These are phyloP conservation scores for Mucor racemosus DNA, from an alignment of 371 early-diverging fungal genomes.

Conservation along the genomic window DNA sequence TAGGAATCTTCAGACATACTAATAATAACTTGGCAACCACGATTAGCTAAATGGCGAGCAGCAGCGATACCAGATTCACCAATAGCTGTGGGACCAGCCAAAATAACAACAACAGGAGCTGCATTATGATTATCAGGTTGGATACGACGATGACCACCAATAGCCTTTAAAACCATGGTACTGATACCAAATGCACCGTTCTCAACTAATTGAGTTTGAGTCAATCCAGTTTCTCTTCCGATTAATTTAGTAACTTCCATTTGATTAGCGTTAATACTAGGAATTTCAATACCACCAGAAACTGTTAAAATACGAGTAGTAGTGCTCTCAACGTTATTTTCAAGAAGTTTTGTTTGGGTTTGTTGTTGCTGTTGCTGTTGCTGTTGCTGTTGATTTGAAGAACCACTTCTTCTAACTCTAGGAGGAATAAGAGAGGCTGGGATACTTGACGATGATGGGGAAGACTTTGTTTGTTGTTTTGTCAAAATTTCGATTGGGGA, in stretches of 20 bases:
- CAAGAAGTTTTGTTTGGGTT: not conserved
- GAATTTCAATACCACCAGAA: constrained; percentile 54
- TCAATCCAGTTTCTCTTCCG: constrained; percentile 65
- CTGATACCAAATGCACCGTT: constrained; percentile 81
- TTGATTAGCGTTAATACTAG: constrained; percentile 60
- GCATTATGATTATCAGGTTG: constrained; percentile 77
- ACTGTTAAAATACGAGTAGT: constrained; percentile 49
- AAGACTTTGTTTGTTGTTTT: not conserved
- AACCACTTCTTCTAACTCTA: constrained; percentile 25
- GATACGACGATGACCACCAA: constrained; percentile 75
- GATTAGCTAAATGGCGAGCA: constrained; percentile 81
- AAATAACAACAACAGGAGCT: constrained; percentile 71
- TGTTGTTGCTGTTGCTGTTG: not conserved
- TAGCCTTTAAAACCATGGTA: constrained; percentile 73
- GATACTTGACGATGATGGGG: constrained; percentile 3
- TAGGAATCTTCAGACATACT: constrained; percentile 44
- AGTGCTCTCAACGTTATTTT: not conserved
- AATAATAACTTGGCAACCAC: constrained; percentile 71
- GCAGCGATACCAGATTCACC: constrained; percentile 79
- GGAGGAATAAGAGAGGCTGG: constrained; percentile 40
- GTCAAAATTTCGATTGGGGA: not conserved
- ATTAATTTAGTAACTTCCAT: constrained; percentile 68
- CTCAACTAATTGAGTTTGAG: constrained; percentile 76
- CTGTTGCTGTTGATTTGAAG: constrained; percentile 3
- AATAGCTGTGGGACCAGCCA: constrained; percentile 76